Percentiles rank a stretch among this genome's conserved stretches.
These are phyloP conservation scores for Diddensiella caesifluorescens DNA, from an alignment of 805 yeast species.

Conservation along the genomic window DNA sequence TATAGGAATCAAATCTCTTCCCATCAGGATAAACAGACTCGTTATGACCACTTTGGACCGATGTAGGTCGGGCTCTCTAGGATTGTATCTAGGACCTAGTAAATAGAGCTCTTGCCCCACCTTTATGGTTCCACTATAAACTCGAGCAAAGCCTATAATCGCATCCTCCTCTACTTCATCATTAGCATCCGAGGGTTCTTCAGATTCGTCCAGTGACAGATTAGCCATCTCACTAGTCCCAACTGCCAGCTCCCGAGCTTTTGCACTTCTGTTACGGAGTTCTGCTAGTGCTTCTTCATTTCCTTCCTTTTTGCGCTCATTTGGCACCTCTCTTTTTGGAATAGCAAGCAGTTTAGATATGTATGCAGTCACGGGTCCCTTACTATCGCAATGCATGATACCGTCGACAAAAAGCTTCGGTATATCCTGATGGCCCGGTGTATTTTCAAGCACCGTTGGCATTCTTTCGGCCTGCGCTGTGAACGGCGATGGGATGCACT, in stretches of 20 bases:
- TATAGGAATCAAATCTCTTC: slow-evolving; percentile 75
- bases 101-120: slow-evolving; percentile 73
- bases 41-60: slow-evolving; percentile 54
- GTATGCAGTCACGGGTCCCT: slow-evolving; percentile 66
- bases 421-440: slow-evolving; percentile 47
- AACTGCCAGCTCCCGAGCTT: slow-evolving; percentile 23
- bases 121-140: slow-evolving; percentile 76
- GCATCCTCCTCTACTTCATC: slow-evolving; percentile 49
- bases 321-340: slow-evolving; percentile 76
- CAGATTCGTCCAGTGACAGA: slow-evolving; percentile 43
- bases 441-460: slow-evolving; percentile 56
- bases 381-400: slow-evolving; percentile 62
- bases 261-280: slow-evolving; percentile 21
- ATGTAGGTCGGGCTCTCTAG: slow-evolving; percentile 51
- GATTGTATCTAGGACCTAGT: slow-evolving; percentile 84
- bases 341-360: slow-evolving; percentile 86
- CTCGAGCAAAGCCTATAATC: slow-evolving; percentile 80
- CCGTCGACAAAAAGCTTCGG: slow-evolving; percentile 47
- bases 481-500: slow-evolving; percentile 77
- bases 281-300: slow-evolving; percentile 16
- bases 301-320: slow-evolving; percentile 29
- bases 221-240: slow-evolving; percentile 27
- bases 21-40: slow-evolving; percentile 81
- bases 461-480: slow-evolving; percentile 69
- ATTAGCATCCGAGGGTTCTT: slow-evolving; percentile 44